A percentile compares a stretch with the other conserved stretches of the same genome.
These are phyloP conservation scores for Amphichorda felina DNA, from an alignment of 2,329 filamentous ascomycete genomes.

Conservation along the genomic window DNA sequence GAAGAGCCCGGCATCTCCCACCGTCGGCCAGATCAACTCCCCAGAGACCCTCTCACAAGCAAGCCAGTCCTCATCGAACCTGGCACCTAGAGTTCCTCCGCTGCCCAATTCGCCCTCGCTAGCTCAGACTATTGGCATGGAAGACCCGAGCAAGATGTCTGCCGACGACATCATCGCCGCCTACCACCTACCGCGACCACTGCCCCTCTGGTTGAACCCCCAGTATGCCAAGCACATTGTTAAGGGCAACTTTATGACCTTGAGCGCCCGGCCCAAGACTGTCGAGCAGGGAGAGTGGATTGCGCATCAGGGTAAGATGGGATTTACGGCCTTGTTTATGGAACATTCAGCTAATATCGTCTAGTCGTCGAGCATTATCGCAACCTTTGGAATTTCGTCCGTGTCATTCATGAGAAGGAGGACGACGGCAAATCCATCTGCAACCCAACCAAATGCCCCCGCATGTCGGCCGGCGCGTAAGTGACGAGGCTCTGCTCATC, in stretches of 20 bases:
- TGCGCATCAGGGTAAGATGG: constrained; percentile 68
- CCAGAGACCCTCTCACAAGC: constrained; percentile 32
- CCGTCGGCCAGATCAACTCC: constrained; percentile 34
- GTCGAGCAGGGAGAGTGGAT: constrained; percentile 94
- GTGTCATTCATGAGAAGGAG: constrained; percentile 78
- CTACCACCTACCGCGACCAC: constrained; percentile 53
- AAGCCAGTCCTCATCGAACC: constrained; percentile 36
- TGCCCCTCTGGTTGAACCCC: constrained; percentile 65
- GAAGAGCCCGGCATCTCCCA: constrained; percentile 40
- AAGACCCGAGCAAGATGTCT: constrained; percentile 39
- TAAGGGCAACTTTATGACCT: constrained; percentile 94
- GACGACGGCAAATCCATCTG: constrained; percentile 68
- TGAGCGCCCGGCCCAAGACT: constrained; percentile 85
- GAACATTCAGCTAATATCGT: background rate
- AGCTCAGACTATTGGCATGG: constrained; percentile 56
- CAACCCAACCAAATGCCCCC: constrained; percentile 72
- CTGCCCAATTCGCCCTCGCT: constrained; percentile 53
- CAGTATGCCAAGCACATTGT: constrained; percentile 77
- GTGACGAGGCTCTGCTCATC: constrained; percentile 22
- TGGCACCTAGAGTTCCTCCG: constrained; percentile 48
- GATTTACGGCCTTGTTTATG: too few relatives aligned
- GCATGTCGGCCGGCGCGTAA: constrained; percentile 89
- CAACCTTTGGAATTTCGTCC: constrained; percentile 78
- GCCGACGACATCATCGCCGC: constrained; percentile 44
- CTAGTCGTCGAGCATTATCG: constrained; percentile 87